Conservation (phyloP, 108 stramenopile species). For the Fragilariopsis cylindrus region DNA sequence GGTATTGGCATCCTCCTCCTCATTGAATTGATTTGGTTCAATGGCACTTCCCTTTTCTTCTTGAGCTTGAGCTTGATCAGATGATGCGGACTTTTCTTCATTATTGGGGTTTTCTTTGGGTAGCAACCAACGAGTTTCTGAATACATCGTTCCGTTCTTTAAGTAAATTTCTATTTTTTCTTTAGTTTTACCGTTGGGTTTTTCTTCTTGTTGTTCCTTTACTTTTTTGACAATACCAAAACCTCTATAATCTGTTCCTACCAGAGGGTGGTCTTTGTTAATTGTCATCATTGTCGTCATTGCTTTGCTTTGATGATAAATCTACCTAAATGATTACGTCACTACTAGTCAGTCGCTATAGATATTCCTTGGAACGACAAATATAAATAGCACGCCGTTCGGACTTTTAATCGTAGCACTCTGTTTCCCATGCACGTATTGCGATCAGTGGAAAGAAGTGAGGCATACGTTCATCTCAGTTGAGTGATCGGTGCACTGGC, state of each 20-base stretch:
- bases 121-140: background rate
- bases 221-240: background rate
- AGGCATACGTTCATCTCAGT: too few species aligned
- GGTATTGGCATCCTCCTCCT: too few species aligned
- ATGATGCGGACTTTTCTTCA: background rate
- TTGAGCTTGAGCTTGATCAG: background rate
- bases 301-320: too few species aligned
- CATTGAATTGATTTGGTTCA: background rate
- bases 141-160: background rate
- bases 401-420: too few species aligned
- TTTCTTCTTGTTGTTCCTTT: background rate
- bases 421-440: too few species aligned
- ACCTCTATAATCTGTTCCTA: background rate
- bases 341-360: too few species aligned
- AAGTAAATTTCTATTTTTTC: background rate
- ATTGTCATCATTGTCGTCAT: background rate
- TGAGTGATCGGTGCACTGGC: too few species aligned
- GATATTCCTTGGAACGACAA: too few species aligned
- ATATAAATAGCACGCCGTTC: too few species aligned
- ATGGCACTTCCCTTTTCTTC: background rate
- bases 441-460: too few species aligned
- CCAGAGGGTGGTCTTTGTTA: background rate
- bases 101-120: background rate
- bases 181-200: background rate
- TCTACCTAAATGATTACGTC: too few species aligned